Evolutionary conservation across 1,284 basidiomycete genomes (phyloP), one percentile per base, ranked within the genome.

Genomic region (Trichosporon asahii): DNA sequence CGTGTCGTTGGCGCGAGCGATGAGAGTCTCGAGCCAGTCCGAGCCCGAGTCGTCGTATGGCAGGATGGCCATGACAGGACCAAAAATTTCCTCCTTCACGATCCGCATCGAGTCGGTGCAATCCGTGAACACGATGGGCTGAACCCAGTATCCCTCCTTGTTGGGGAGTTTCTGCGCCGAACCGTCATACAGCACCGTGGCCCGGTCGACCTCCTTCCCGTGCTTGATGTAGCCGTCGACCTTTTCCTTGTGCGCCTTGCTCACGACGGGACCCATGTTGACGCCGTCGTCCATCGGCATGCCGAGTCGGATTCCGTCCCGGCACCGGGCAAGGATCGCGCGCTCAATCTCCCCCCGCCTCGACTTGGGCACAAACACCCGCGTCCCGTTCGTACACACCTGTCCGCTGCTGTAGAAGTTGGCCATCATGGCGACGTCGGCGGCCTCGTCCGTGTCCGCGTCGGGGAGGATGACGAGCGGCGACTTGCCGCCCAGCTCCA

Each of bases 1-100:
- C 1, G 93, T 94, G 77, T 90, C 88, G 79, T 95, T 95, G 33
- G 94, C 94, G 33, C 94, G 84, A 35, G 85, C 77, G 73, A 96
- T 88, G 3, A 79, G 81, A 57, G 85, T 33, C 23, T 67, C 68
- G 15, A 21, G 64, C 9, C 11, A 14, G 8, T n/a, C 37, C 35
- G 35, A 37, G 3, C 68, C 67, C 60, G 83, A 78, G 2, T 78
- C 78, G 15, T 76, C 72, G 76, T 86, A 86, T 3, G 78, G 79
- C 31, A 84, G 80, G 33, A 85, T 74, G 29, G 76, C 78, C 46
- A 86, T 78, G 33, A 86, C 85, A 0, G 85, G 85, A 0, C 84
- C 86, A 67, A 86, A 86, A 37, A 86, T 85, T 77, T 82, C 80
- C 67, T 84, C 81, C 65, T 76, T 70, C 12, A 81, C 79, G 27